phyloP scores from a whole-genome alignment of 352 stramenopile genomes.

The Pythium rishiriense region DNA sequence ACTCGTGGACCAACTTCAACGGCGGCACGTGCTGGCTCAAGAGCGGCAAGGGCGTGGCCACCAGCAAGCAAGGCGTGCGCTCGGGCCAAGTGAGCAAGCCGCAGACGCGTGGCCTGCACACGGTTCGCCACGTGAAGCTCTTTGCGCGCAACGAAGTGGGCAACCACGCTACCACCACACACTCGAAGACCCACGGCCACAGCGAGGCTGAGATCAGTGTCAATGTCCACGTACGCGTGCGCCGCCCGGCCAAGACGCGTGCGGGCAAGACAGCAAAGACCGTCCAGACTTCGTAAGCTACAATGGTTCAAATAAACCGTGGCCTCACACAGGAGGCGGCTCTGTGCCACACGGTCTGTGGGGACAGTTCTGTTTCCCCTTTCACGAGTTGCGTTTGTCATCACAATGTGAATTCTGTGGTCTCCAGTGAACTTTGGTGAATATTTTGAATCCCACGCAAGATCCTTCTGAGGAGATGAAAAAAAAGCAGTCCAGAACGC shows the following conservation, averaged over 20 bases:
- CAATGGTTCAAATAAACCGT: neutral
- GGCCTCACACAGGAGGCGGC: too few species aligned
- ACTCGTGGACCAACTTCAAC: neutral
- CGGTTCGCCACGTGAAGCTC: neutral
- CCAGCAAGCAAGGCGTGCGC: neutral
- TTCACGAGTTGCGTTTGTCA: too few species aligned
- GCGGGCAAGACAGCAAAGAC: neutral
- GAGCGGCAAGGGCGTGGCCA: neutral
- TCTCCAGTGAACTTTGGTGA: too few species aligned
- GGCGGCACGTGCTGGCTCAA: conserved; percentile 3
- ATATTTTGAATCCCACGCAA: too few species aligned
- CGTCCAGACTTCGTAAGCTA: neutral
- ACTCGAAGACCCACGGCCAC: neutral
- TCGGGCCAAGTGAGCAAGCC: neutral
- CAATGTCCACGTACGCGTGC: neutral
- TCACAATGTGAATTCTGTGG: too few species aligned
- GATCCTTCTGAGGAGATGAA: too few species aligned
- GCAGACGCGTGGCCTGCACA: neutral
- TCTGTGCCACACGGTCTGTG: too few species aligned
- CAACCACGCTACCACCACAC: neutral
- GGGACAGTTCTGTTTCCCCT: too few species aligned
- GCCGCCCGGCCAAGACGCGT: neutral
- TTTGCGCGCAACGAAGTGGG: neutral
- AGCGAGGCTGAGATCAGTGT: neutral
- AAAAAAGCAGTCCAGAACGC: too few species aligned